These are phyloP conservation scores for Globisporangium solare DNA, from an alignment of 352 stramenopile genomes.

Conservation along the genomic window DNA sequence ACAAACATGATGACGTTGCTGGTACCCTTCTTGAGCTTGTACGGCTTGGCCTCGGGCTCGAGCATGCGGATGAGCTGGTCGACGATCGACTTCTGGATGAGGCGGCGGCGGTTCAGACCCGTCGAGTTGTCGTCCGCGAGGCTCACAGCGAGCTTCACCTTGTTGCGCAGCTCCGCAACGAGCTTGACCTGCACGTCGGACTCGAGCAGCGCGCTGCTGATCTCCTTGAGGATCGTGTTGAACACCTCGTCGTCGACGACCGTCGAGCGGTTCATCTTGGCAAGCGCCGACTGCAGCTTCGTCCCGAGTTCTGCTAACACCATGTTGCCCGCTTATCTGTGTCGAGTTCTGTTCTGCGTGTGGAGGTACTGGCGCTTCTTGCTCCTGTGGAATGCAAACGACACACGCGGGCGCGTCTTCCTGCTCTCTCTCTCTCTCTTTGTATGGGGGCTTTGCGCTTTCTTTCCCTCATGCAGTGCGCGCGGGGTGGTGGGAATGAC, in stretches of 20 bases:
- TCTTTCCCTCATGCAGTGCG: too few relatives aligned
- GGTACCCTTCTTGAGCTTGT: slow-evolving; percentile 89
- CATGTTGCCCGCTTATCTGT: slow-evolving; percentile 35
- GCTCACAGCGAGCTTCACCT: slow-evolving; percentile 86
- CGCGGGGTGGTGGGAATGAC: too few relatives aligned
- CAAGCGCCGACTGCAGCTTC: slow-evolving; percentile 83
- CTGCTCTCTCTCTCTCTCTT: too few relatives aligned
- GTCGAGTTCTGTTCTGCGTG: background rate
- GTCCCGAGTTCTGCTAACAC: slow-evolving; percentile 87
- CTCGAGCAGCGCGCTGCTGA: slow-evolving; percentile 86
- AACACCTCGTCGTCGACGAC: slow-evolving; percentile 90
- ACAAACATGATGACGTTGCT: slow-evolving; percentile 95
- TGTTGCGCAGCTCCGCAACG: slow-evolving; percentile 85
- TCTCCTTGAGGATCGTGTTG: slow-evolving; percentile 89
- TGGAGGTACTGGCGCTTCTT: background rate
- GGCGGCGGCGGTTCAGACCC: slow-evolving; percentile 75
- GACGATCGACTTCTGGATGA: slow-evolving; percentile 90
- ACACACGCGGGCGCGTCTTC: too few relatives aligned
- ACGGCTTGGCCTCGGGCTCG: slow-evolving; percentile 77
- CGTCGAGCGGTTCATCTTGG: slow-evolving; percentile 84
- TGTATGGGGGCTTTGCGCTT: too few relatives aligned
- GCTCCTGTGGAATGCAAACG: too few relatives aligned
- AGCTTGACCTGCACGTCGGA: slow-evolving; percentile 89
- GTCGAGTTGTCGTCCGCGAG: slow-evolving; percentile 66
- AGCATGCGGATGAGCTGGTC: slow-evolving; percentile 90